Evolutionary conservation across 2,329 filamentous ascomycete genomes (phyloP).

Genomic region (Trichoderma koningiopsis): DNA sequence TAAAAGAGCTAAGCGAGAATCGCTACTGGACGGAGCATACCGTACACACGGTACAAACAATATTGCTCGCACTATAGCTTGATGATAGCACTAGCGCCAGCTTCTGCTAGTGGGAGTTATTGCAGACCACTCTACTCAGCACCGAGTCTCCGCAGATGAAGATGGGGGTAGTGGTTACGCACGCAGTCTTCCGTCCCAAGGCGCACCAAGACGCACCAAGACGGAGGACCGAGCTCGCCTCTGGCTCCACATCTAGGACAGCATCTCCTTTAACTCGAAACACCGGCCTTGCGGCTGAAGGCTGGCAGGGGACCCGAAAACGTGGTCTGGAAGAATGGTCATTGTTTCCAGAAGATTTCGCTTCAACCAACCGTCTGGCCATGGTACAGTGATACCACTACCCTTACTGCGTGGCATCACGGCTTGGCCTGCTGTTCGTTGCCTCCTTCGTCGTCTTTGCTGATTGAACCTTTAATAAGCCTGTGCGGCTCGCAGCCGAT

Average conservation of each 20-base stretch:
- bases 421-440: background rate
- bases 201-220: background rate
- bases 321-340: background rate
- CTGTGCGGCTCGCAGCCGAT: background rate
- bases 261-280: constrained; percentile 26
- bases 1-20: background rate
- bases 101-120: background rate
- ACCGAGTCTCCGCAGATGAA: constrained; percentile 2
- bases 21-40: background rate
- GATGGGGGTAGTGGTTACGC: background rate
- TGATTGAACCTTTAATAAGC: background rate
- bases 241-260: constrained; percentile 9
- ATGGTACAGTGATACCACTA: background rate
- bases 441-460: background rate
- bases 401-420: background rate
- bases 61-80: background rate
- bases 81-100: background rate
- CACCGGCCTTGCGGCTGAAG: constrained; percentile 28
- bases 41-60: background rate
- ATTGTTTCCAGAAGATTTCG: constrained; percentile 26
- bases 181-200: background rate
- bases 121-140: background rate
- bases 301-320: constrained; percentile 4
- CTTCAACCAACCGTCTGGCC: background rate
- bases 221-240: constrained; percentile 3